Conservation (phyloP, 2,329 filamentous ascomycete species). For the Nakataea oryzae region DNA sequence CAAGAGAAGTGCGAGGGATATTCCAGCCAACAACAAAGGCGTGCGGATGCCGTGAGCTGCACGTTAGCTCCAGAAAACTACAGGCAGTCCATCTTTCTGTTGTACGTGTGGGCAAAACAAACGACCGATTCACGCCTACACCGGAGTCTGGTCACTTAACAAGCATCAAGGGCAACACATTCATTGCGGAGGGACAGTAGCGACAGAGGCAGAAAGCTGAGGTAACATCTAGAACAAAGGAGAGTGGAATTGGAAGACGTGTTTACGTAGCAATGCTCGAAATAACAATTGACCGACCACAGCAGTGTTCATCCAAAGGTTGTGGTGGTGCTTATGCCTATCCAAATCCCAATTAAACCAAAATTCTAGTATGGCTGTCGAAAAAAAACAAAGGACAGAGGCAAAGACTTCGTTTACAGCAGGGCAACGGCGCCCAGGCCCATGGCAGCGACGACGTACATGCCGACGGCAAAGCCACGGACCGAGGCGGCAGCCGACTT, state of each 20-base stretch:
- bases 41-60: too few relatives aligned
- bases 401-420: conserved; percentile 26
- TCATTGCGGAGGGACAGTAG: too few relatives aligned
- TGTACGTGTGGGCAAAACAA: too few relatives aligned
- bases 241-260: not conserved
- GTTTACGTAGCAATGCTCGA: not conserved
- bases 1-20: too few relatives aligned
- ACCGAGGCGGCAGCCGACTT: conserved; percentile 29
- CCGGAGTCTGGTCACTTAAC: too few relatives aligned
- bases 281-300: not conserved
- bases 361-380: not conserved
- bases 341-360: not conserved
- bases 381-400: conserved; percentile 6
- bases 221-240: not conserved
- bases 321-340: not conserved
- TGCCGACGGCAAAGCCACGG: conserved; percentile 35
- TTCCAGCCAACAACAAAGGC: too few relatives aligned
- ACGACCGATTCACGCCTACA: too few relatives aligned
- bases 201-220: not conserved
- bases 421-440: conserved; percentile 43
- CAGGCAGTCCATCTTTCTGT: too few relatives aligned
- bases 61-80: too few relatives aligned
- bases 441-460: conserved; percentile 42
- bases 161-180: too few relatives aligned
- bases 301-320: not conserved